These are phyloP conservation scores for Colletotrichum lupini DNA, from an alignment of 2,329 filamentous ascomycete genomes.

Conservation along the genomic window DNA sequence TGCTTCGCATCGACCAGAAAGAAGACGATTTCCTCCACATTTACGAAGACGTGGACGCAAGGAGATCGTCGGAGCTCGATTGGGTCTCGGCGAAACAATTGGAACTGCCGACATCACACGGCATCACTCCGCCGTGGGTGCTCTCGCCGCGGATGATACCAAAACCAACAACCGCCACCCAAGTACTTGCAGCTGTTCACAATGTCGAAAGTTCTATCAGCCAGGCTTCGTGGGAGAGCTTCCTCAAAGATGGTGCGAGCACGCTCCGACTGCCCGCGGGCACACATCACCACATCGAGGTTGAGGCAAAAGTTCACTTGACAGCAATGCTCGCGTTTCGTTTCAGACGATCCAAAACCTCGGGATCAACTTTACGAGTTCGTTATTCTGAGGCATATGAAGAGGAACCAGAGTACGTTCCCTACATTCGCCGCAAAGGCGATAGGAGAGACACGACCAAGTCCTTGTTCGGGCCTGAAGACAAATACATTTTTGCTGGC, in stretches of 20 bases:
- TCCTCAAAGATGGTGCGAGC: background rate
- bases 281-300: constrained; percentile 4
- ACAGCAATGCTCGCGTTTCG: background rate
- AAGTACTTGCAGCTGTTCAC: background rate
- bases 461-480: constrained; percentile 4
- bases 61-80: background rate
- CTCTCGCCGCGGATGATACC: background rate
- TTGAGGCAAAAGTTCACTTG: background rate
- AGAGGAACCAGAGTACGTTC: background rate
- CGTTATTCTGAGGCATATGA: constrained; percentile 23
- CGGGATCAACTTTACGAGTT: background rate
- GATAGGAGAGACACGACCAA: constrained; percentile 8
- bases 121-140: background rate
- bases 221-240: background rate
- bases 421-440: constrained; percentile 4
- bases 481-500: background rate
- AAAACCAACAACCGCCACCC: background rate
- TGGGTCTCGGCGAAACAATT: constrained; percentile 21
- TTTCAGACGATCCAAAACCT: background rate
- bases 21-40: constrained; percentile 37
- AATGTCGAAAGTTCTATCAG: background rate
- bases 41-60: constrained; percentile 22
- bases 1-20: constrained; percentile 26
- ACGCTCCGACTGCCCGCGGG: background rate
- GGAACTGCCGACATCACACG: background rate